Evolutionary conservation across 179 eudicot genomes (phyloP), one percentile per base, ranked within the genome.

Genomic region (Nepenthes alata): DNA sequence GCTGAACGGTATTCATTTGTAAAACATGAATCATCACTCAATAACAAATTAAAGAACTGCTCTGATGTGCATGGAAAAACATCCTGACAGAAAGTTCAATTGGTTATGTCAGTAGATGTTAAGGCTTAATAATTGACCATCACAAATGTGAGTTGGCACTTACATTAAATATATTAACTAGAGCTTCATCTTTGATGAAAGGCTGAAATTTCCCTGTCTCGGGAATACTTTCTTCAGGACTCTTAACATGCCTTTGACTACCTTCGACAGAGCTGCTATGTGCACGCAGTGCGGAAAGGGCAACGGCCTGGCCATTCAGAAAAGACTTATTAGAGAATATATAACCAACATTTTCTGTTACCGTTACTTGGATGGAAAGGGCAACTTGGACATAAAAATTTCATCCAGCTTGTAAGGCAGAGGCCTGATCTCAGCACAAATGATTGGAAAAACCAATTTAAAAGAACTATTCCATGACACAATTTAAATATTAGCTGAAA

Each of bases 221-320:
- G 49, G 78, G 75, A 52, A 68, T 54, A 66, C 67, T 80, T 75
- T 89, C 88, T 66, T 81, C 85, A 61, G 78, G 75, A 68, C 64
- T 61, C 71, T 78, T 78, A 61, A 49, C 70, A 66, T 61, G 77
- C 62, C 70, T 74, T 66, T 72, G 78, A 67, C 75, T 56, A 14
- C 71, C 71, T 70, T 76, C 75, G 35, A 78, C 41, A 16, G 96
- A 91, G 73, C 91, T 89, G 70, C 96, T 88, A 67, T 77, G 86
- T 6, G 89, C 95, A 68, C 96, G 95, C 60, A 91, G 75, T 70
- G 81, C 95, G 34, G 95, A 86, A 39, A 84, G 86, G 68, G 85
- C 89, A 51, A 72, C 71, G 68, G 84, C 96, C 98, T 91, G 72
- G 60, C 58, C 14, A 65, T 5, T 62, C 66, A 44, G 13, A 63